These are phyloP conservation scores for Pseudoturritis turrita DNA, from an alignment of 345 rosid species.

Conservation along the genomic window DNA sequence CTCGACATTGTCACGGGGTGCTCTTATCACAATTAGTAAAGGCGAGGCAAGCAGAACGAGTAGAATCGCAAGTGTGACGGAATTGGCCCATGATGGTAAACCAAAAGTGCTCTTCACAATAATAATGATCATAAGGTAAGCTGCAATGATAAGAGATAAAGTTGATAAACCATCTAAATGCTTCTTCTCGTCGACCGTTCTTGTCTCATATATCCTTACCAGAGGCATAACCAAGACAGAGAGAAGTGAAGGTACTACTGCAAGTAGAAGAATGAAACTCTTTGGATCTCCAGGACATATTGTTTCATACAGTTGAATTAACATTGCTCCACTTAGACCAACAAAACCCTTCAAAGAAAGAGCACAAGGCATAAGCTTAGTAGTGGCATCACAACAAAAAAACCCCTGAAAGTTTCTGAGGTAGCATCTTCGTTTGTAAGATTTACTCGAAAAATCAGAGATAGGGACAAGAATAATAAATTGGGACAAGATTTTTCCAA, in stretches of 20 bases:
- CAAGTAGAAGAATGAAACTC: conserved; percentile 64
- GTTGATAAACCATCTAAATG: conserved; percentile 68
- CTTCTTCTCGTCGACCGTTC: conserved; percentile 52
- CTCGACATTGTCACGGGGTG: conserved; percentile 34
- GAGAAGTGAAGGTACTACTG: conserved; percentile 53
- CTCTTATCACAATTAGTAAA: conserved; percentile 44
- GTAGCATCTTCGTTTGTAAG: too few relatives aligned
- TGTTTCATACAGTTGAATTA: conserved; percentile 61
- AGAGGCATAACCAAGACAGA: conserved; percentile 56
- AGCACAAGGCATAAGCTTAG: background rate
- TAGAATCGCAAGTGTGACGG: conserved; percentile 38
- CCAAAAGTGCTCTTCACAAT: conserved; percentile 43
- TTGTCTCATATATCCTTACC: conserved; percentile 49
- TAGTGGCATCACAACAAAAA: background rate
- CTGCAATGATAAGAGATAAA: conserved; percentile 50
- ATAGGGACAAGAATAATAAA: too few relatives aligned
- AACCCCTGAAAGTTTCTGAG: too few relatives aligned
- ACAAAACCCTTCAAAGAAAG: conserved; percentile 57
- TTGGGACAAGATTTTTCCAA: too few relatives aligned
- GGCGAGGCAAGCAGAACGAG: conserved; percentile 54
- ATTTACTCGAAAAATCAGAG: too few relatives aligned
- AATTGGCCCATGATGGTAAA: conserved; percentile 47
- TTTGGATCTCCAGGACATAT: conserved; percentile 49
- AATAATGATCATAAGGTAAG: conserved; percentile 58
- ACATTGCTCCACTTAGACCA: conserved; percentile 79